Evolutionary conservation across 2,329 filamentous ascomycete genomes (phyloP).

Genomic region (Xylariaceae sp.): DNA sequence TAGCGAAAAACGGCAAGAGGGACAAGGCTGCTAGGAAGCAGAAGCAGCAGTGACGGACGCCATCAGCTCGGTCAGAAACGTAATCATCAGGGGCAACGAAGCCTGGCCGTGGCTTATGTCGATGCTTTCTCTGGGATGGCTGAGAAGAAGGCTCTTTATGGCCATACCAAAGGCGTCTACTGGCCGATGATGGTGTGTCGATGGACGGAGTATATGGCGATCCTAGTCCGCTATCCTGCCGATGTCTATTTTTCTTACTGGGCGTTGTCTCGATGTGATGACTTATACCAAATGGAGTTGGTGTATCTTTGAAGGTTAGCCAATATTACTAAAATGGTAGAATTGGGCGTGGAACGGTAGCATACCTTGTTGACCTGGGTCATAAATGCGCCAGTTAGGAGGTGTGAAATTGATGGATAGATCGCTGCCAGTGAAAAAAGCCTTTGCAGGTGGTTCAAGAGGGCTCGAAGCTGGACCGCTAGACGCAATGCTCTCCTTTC

Average conservation of each 20-base stretch:
- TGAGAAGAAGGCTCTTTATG: background rate
- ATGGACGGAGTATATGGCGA: background rate
- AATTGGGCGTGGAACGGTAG: background rate
- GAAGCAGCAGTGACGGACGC: conserved; percentile 47
- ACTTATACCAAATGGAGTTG: background rate
- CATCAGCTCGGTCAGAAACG: conserved; percentile 36
- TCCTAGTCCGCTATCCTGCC: background rate
- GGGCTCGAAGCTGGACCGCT: conserved; percentile 1
- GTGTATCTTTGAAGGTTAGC: conserved; percentile 7
- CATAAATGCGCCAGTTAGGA: background rate
- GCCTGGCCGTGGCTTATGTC: background rate
- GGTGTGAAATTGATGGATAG: conserved; percentile 22
- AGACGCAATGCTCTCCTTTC: conserved; percentile 21
- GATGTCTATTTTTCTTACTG: background rate
- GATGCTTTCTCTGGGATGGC: conserved; percentile 3
- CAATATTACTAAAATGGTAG: background rate
- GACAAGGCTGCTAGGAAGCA: conserved; percentile 46
- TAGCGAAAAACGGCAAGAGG: conserved; percentile 54
- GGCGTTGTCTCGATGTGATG: background rate
- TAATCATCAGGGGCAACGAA: conserved; percentile 23
- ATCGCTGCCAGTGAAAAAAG: conserved; percentile 13
- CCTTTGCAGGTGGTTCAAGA: conserved; percentile 16
- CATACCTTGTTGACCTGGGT: conserved; percentile 5
- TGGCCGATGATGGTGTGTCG: background rate
- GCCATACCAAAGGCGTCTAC: background rate